Evolutionary conservation across 331 rosid species (phyloP).

Genomic region (Prunus yedoensis): DNA sequence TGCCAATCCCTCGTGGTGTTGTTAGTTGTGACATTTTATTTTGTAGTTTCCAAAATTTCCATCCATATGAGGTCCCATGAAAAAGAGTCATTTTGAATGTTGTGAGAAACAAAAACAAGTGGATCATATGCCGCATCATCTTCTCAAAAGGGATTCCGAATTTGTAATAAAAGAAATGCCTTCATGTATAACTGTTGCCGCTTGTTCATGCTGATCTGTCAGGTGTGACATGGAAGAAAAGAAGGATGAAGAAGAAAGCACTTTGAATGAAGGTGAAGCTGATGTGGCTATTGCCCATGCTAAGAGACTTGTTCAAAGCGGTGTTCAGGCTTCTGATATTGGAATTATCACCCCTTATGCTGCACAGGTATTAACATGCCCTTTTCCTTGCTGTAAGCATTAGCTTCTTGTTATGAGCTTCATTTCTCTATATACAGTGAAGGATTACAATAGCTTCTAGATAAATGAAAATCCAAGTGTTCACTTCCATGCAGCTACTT

Average conservation of each 20-base stretch:
- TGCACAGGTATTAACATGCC: constrained; percentile 64
- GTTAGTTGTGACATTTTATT: not conserved
- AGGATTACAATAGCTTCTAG: not conserved
- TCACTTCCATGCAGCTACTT: not conserved
- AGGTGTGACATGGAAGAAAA: constrained; percentile 98
- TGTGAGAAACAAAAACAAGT: not conserved
- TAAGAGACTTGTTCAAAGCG: constrained; percentile 74
- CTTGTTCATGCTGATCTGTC: constrained; percentile 37
- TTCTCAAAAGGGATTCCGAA: not conserved
- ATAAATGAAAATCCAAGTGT: not conserved
- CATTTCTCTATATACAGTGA: constrained; percentile 12
- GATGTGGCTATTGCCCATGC: constrained; percentile 90
- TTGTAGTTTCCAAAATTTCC: not conserved
- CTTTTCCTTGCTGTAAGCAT: constrained; percentile 15
- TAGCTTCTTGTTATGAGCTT: constrained; percentile 3
- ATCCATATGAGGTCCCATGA: not conserved
- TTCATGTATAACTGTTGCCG: not conserved
- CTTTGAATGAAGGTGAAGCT: constrained; percentile 93
- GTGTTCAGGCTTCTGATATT: constrained; percentile 88
- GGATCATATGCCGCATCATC: not conserved
- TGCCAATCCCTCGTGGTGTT: not conserved
- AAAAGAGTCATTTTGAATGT: not conserved
- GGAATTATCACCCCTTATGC: constrained; percentile 97
- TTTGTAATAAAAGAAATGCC: not conserved
- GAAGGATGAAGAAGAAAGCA: constrained; percentile 99